Conservation (phyloP, 1,284 basidiomycete species). For the Rhodotorula sp. region DNA sequence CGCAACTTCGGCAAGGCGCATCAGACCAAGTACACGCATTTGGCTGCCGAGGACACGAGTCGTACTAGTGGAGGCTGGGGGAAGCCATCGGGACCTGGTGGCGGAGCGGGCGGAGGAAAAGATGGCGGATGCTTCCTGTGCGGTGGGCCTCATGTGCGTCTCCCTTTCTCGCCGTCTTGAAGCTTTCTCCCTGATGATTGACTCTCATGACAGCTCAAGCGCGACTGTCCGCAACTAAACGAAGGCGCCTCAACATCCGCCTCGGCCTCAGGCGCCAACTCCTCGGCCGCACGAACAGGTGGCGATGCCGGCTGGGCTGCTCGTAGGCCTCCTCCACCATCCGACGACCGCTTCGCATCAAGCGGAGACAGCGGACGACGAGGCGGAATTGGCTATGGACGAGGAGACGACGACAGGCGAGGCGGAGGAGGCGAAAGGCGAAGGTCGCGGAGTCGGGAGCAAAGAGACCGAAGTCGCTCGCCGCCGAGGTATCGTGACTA, state of each 20-base stretch:
- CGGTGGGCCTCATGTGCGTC: slow-evolving; percentile 42
- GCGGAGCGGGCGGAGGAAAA: slow-evolving; percentile 50
- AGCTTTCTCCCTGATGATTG: background rate
- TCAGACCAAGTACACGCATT: slow-evolving; percentile 88
- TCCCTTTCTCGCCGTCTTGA: background rate
- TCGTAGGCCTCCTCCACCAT: background rate
- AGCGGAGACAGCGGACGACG: background rate
- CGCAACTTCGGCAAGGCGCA: slow-evolving; percentile 91
- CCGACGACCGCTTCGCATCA: background rate
- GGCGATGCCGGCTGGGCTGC: background rate
- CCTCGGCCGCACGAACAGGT: background rate
- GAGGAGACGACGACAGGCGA: background rate
- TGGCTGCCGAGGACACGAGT: slow-evolving; percentile 91
- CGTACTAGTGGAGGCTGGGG: slow-evolving; percentile 59
- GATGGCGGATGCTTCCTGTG: slow-evolving; percentile 75
- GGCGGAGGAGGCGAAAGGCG: background rate
- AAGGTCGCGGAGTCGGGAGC: background rate
- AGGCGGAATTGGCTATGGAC: background rate
- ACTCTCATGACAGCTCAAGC: slow-evolving; percentile 40
- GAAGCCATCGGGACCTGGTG: slow-evolving; percentile 50
- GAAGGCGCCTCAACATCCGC: slow-evolving; percentile 15
- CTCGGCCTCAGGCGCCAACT: slow-evolving; percentile 33
- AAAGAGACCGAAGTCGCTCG: background rate
- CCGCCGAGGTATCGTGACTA: background rate
- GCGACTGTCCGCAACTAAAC: slow-evolving; percentile 45